Percentiles rank a stretch among this genome's conserved stretches.
Evolutionary conservation across 768 basidiomycete genomes (phyloP).

Genomic region (Tulasnella sp.): DNA sequence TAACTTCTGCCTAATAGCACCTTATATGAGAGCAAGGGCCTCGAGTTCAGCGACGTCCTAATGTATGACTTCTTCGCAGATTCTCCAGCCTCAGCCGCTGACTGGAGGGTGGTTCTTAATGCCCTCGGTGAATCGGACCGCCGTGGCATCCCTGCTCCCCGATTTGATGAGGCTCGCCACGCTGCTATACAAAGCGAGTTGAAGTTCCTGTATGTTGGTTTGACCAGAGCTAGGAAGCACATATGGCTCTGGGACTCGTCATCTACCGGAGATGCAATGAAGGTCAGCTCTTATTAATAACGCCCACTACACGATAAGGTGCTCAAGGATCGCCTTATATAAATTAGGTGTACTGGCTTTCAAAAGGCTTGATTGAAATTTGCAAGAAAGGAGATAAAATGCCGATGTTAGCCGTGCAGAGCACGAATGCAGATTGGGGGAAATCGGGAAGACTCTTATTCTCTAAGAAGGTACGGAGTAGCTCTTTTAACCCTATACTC

Average conservation of each 20-base stretch:
- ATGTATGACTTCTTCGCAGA: conserved; percentile 66
- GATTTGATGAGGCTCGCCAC: conserved; percentile 1
- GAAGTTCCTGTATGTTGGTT: conserved; percentile 13
- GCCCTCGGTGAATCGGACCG: not conserved
- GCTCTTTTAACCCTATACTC: not conserved
- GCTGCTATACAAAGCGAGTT: conserved; percentile 13
- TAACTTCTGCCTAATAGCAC: conserved; percentile 25
- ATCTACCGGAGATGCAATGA: not conserved
- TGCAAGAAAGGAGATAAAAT: not conserved
- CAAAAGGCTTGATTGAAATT: not conserved
- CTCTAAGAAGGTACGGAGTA: not conserved
- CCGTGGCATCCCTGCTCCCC: not conserved
- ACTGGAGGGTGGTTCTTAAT: conserved; percentile 47
- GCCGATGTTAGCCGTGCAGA: conserved; percentile 1
- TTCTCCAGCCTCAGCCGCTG: conserved; percentile 38
- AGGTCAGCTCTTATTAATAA: not conserved
- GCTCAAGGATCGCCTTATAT: not conserved
- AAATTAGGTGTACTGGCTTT: not conserved
- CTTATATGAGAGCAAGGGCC: conserved; percentile 51
- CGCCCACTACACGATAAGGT: not conserved
- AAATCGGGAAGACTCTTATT: not conserved
- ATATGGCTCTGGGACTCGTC: conserved; percentile 15
- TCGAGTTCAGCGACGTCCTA: conserved; percentile 60
- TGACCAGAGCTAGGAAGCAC: conserved; percentile 12
- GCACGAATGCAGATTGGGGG: not conserved